phyloP scores from a whole-genome alignment of 352 stramenopile genomes.

The Stramenopiles sp. region DNA sequence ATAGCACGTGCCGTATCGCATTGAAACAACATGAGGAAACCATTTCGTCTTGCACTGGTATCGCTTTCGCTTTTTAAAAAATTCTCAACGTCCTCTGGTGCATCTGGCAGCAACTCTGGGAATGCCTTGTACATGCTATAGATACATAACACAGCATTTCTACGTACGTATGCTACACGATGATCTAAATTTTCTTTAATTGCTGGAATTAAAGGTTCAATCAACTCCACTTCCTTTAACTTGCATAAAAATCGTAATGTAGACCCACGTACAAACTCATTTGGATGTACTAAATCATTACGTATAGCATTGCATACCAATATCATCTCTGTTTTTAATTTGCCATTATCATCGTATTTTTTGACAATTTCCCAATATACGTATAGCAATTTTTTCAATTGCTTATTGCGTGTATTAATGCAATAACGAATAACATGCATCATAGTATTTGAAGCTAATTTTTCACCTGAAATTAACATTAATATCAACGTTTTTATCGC shows the following conservation, averaged over 20 bases:
- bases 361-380: not conserved
- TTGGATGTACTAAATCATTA: conserved; percentile 98
- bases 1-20: conserved; percentile 88
- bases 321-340: not conserved
- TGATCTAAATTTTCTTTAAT: conserved; percentile 93
- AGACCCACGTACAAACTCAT: conserved; percentile 96
- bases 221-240: conserved; percentile 90
- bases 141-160: conserved; percentile 89
- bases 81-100: conserved; percentile 84
- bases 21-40: conserved; percentile 99
- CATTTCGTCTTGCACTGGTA: conserved; percentile 75
- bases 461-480: not conserved
- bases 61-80: conserved; percentile 86
- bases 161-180: conserved; percentile 92
- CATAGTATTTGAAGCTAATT: not conserved
- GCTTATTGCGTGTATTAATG: not conserved
- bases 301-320: conserved; percentile 92
- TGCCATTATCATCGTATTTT: not conserved
- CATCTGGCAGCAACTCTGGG: conserved; percentile 78
- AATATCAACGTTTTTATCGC: not conserved
- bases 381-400: not conserved
- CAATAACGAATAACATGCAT: not conserved
- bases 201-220: conserved; percentile 53
- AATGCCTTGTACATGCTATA: conserved; percentile 94
- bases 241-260: conserved; percentile 99